These are phyloP conservation scores for Starmerella vitae DNA, from an alignment of 805 yeast genomes.

Conservation along the genomic window DNA sequence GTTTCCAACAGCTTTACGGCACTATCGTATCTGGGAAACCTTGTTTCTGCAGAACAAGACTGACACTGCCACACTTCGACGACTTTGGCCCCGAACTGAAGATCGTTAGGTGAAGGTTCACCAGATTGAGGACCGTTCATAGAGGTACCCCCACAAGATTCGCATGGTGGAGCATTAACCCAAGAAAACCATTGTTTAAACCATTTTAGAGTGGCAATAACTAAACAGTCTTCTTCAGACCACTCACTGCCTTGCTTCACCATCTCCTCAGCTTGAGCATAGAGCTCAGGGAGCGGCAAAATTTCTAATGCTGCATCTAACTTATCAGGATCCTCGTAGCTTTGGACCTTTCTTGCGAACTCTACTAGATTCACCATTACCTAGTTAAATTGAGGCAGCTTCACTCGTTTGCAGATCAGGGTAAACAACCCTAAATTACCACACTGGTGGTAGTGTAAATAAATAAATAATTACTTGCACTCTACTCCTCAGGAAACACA, in stretches of 20 bases:
- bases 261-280: slow-evolving; percentile 43
- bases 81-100: slow-evolving; percentile 37
- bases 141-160: slow-evolving; percentile 36
- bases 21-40: slow-evolving; percentile 69
- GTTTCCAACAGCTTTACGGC: slow-evolving; percentile 48
- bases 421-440: too few relatives aligned
- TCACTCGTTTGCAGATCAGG: too few relatives aligned
- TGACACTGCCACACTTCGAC: slow-evolving; percentile 56
- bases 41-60: slow-evolving; percentile 34
- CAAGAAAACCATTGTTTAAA: slow-evolving; percentile 74
- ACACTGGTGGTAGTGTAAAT: too few relatives aligned
- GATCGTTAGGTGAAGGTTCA: slow-evolving; percentile 36
- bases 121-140: slow-evolving; percentile 31
- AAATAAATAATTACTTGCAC: too few relatives aligned
- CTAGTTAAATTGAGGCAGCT: too few relatives aligned
- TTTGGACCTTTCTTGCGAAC: neutral
- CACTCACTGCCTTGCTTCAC: slow-evolving; percentile 23
- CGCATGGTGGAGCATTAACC: slow-evolving; percentile 62
- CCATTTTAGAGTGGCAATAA: slow-evolving; percentile 46
- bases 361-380: neutral
- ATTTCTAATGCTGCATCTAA: slow-evolving; percentile 49
- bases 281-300: slow-evolving; percentile 47
- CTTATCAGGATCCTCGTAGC: slow-evolving; percentile 33
- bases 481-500: too few relatives aligned
- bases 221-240: slow-evolving; percentile 44